Conservation (phyloP, 148 eudicot genomes). For the Camellia granthamiana region DNA sequence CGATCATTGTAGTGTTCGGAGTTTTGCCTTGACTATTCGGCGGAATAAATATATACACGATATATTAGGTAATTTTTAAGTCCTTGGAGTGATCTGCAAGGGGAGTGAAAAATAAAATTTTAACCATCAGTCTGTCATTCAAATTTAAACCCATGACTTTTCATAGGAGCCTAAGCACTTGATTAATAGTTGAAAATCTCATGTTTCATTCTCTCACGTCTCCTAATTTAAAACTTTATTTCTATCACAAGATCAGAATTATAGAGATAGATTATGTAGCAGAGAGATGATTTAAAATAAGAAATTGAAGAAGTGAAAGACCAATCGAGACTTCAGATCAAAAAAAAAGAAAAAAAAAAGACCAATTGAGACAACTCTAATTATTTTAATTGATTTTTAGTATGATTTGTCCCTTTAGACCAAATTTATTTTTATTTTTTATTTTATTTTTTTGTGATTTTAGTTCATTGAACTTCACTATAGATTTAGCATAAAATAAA, state of each 20-base stretch:
- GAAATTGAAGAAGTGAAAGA: neutral
- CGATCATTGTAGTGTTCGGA: too few relatives aligned
- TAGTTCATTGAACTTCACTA: too few relatives aligned
- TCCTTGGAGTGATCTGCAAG: neutral
- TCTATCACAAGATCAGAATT: too few relatives aligned
- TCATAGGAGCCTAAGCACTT: neutral
- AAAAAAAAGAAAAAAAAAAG: too few relatives aligned
- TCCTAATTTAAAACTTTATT: neutral
- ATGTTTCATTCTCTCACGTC: neutral
- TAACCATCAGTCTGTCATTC: neutral
- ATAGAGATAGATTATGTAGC: too few relatives aligned
- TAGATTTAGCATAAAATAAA: too few relatives aligned
- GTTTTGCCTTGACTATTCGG: neutral
- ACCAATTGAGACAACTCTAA: too few relatives aligned
- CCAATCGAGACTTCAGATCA: neutral
- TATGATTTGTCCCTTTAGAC: neutral
- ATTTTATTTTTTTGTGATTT: too few relatives aligned
- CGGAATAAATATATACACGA: neutral
- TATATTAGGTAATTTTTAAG: too few relatives aligned
- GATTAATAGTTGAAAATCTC: neutral
- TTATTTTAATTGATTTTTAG: too few relatives aligned
- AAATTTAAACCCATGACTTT: neutral
- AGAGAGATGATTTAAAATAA: neutral
- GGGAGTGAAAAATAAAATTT: neutral
- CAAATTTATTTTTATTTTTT: neutral